Percentiles rank a stretch among this genome's conserved stretches.
Evolutionary conservation across 2,329 filamentous ascomycete species (phyloP).

Genomic region (Nemania sp.): DNA sequence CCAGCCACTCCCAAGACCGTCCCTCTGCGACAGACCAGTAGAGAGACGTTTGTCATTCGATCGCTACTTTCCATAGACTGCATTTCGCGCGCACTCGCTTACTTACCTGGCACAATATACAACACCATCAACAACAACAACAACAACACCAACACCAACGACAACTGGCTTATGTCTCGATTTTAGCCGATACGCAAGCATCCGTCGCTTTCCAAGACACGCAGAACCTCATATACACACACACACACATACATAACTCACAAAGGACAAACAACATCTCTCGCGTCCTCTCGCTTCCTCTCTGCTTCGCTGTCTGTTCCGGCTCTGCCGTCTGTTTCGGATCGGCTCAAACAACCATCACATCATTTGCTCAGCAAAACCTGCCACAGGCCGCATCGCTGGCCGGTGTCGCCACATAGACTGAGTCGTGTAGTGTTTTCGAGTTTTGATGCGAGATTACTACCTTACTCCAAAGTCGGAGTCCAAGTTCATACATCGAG

Average conservation of each 20-base stretch:
- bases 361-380: not conserved
- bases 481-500: not conserved
- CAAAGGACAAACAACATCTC: too few species aligned
- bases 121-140: not conserved
- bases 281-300: too few species aligned
- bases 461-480: conserved; percentile 2
- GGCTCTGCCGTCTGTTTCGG: not conserved
- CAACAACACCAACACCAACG: not conserved
- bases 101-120: not conserved
- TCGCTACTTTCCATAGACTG: not conserved
- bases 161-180: too few species aligned
- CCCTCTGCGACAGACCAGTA: conserved; percentile 20
- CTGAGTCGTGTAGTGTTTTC: conserved; percentile 7
- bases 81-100: not conserved
- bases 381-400: not conserved
- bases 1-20: not conserved
- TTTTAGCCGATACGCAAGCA: too few species aligned
- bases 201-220: too few species aligned
- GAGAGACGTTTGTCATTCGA: conserved; percentile 18
- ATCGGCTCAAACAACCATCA: not conserved
- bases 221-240: not conserved
- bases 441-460: conserved; percentile 9
- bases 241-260: not conserved
- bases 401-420: conserved; percentile 6
- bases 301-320: not conserved